These are phyloP conservation scores for Beta corolliflora DNA, from an alignment of 179 eudicot genomes.

Conservation along the genomic window DNA sequence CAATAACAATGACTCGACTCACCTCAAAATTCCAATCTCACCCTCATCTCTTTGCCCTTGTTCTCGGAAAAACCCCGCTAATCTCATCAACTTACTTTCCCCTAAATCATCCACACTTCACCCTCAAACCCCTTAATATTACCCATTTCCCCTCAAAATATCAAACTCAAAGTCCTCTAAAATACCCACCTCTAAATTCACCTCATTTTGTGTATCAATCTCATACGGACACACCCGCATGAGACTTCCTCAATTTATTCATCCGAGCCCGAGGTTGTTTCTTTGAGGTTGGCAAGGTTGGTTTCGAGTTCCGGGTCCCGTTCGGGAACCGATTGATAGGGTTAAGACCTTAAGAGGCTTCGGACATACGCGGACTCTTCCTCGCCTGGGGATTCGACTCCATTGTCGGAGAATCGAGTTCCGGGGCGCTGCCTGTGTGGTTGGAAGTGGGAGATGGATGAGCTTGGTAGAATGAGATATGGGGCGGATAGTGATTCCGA, in stretches of 20 bases:
- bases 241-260: constrained; percentile 14
- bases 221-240: constrained; percentile 33
- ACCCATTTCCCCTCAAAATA: constrained; percentile 10
- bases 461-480: constrained; percentile 54
- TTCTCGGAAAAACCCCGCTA: constrained; percentile 14
- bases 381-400: constrained; percentile 49
- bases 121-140: constrained; percentile 21
- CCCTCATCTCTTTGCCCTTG: constrained; percentile 15
- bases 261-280: constrained; percentile 33
- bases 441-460: constrained; percentile 55
- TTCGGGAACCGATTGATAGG: constrained; percentile 64
- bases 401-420: constrained; percentile 59
- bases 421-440: constrained; percentile 88
- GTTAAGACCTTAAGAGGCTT: constrained; percentile 68
- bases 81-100: constrained; percentile 14
- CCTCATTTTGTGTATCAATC: constrained; percentile 3
- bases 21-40: constrained; percentile 6
- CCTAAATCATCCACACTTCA: constrained; percentile 15
- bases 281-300: constrained; percentile 42
- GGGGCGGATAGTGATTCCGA: too few relatives aligned
- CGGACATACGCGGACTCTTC: constrained; percentile 59
- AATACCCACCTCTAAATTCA: too few relatives aligned
- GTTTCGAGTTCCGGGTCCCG: constrained; percentile 63
- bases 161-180: too few relatives aligned
- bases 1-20: constrained; percentile 13